These are phyloP conservation scores for Talaromyces islandicus DNA, from an alignment of 2,329 filamentous ascomycete genomes.

Conservation along the genomic window DNA sequence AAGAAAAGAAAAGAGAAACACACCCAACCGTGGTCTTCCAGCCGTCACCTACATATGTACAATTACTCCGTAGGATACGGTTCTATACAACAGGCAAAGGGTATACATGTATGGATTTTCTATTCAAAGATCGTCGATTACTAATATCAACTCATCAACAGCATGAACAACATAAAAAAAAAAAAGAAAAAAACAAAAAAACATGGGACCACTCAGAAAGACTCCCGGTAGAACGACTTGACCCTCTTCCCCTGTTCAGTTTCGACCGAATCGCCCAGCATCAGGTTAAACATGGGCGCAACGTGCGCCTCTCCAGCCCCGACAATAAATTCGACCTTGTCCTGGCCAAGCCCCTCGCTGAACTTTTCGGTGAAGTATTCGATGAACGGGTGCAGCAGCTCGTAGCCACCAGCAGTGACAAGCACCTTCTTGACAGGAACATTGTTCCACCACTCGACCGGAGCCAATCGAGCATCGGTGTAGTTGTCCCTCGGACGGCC, in stretches of 20 bases:
- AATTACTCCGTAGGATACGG: too few relatives aligned
- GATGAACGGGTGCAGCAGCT: slow-evolving; percentile 54
- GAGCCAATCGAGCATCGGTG: slow-evolving; percentile 46
- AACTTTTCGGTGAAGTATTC: slow-evolving; percentile 37
- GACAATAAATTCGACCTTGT: slow-evolving; percentile 36
- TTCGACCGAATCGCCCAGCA: slow-evolving; percentile 28
- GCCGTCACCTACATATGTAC: too few relatives aligned
- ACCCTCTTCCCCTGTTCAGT: slow-evolving; percentile 36
- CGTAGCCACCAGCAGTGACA: slow-evolving; percentile 50
- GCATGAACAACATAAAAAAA: not conserved
- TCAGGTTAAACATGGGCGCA: slow-evolving; percentile 35
- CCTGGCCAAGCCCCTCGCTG: slow-evolving; percentile 21
- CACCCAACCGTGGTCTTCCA: too few relatives aligned
- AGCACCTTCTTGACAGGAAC: slow-evolving; percentile 46
- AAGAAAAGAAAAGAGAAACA: too few relatives aligned
- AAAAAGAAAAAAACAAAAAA: too few relatives aligned
- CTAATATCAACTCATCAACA: not conserved
- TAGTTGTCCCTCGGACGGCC: slow-evolving; percentile 42
- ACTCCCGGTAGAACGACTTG: slow-evolving; percentile 22
- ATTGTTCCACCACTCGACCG: slow-evolving; percentile 48
- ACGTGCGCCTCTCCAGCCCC: slow-evolving; percentile 36
- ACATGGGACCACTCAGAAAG: not conserved
- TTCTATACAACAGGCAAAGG: too few relatives aligned
- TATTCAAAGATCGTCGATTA: too few relatives aligned
- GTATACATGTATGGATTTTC: too few relatives aligned